These are phyloP conservation scores for Aspergillus aculeatus DNA, from an alignment of 2,329 filamentous ascomycete genomes.

Conservation along the genomic window DNA sequence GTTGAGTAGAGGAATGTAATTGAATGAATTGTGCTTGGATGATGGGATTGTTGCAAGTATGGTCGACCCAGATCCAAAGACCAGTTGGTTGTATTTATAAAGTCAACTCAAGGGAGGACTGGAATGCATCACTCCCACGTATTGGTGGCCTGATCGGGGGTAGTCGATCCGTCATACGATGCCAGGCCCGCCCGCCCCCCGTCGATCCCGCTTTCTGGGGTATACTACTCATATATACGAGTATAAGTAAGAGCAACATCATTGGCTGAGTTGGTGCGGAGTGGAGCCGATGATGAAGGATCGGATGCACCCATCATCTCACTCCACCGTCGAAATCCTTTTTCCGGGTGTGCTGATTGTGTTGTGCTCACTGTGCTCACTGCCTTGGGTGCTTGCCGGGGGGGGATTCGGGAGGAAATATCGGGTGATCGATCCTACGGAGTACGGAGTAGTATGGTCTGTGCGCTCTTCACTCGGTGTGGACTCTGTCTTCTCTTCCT, in stretches of 20 bases:
- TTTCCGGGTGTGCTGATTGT: not conserved
- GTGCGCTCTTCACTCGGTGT: not conserved
- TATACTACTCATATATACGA: not conserved
- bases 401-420: not conserved
- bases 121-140: not conserved
- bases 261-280: not conserved
- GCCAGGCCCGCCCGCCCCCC: not conserved
- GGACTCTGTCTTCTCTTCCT: too few relatives aligned
- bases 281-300: too few relatives aligned
- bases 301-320: too few relatives aligned
- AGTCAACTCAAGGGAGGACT: not conserved
- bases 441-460: not conserved
- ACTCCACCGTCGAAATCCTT: too few relatives aligned
- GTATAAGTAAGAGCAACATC: too few relatives aligned
- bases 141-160: not conserved
- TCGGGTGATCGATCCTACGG: not conserved
- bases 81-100: not conserved
- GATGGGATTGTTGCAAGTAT: too few relatives aligned
- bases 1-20: too few relatives aligned
- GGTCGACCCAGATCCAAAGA: not conserved
- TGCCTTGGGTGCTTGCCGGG: not conserved
- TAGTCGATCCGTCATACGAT: not conserved
- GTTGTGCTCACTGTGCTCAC: too few relatives aligned
- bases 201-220: not conserved
- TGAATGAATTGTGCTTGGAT: too few relatives aligned